Conservation (phyloP, 257 asterid genomes). For the Solanum peruvianum region DNA sequence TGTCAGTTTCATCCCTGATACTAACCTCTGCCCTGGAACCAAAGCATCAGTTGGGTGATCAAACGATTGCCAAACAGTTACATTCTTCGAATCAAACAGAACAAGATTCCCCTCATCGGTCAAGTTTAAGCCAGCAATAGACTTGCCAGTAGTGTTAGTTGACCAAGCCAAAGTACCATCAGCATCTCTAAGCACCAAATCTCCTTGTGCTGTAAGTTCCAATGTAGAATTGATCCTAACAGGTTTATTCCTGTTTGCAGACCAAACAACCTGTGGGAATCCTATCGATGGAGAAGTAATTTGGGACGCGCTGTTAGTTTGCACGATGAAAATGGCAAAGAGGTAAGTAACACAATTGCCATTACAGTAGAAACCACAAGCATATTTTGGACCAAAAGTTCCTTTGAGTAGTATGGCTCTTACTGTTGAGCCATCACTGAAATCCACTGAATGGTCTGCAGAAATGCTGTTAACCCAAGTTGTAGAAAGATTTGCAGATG, state of each 20-base stretch:
- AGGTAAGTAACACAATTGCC: constrained; percentile 24
- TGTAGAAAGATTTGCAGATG: constrained; percentile 31
- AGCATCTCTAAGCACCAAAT: constrained; percentile 20
- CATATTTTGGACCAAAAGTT: constrained; percentile 25
- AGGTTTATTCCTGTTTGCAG: constrained; percentile 28
- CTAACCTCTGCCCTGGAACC: constrained; percentile 25
- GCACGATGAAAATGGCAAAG: constrained; percentile 31
- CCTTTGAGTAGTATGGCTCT: constrained; percentile 31
- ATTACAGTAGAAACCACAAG: constrained; percentile 39
- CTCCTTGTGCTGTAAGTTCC: constrained; percentile 22
- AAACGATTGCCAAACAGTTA: constrained; percentile 38
- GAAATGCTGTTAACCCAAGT: constrained; percentile 29
- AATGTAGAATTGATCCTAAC: constrained; percentile 26
- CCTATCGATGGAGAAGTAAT: constrained; percentile 12
- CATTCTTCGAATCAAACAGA: constrained; percentile 8
- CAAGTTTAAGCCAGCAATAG: constrained; percentile 22
- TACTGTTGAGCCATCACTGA: constrained; percentile 18
- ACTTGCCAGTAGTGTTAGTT: constrained; percentile 23
- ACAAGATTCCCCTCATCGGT: constrained; percentile 29
- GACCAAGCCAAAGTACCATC: constrained; percentile 40
- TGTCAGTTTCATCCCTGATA: constrained; percentile 20
- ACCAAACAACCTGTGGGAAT: constrained; percentile 42
- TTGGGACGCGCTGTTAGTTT: constrained; percentile 9
- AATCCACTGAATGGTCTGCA: constrained; percentile 14
- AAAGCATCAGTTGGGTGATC: constrained; percentile 27